Base-by-base conservation (phyloP, 164 flowering plant species). In the Kalanchoe fedtschenkoi region DNA sequence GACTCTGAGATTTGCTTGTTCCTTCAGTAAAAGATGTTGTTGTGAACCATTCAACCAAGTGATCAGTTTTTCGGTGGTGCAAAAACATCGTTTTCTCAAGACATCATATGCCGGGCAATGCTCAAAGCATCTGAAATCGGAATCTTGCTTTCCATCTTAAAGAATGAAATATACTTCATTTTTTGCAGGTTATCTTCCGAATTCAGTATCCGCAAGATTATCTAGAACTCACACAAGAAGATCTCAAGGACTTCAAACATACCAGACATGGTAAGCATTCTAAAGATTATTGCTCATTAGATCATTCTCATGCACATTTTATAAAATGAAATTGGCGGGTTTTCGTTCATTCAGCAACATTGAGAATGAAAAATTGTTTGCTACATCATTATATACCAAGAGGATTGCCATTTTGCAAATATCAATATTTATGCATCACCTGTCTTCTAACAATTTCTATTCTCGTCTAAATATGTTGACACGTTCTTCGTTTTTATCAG, bases 211-310 rank as follows among this genome's bases (percentile, higher is more conserved):
- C 99, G 13, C 69, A 78, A 54, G 89, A 87, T 70, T 82, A 84
- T 78, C 78, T 79, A 72, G 82, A 79, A 51, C 82, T 95, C 65
- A 87, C 95, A 24, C 81, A 71, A 62, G 99, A 95, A 80, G 99
- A 95, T 73, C 83, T 78, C 66, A 89, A 77, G 71, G 99, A 95
- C 61, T 90, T 95, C 68, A 91, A 91, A 72, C 93, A 91, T 59
- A 95, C 95, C 55, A 89, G 97, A 87, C 81, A 84, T 78, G 99
- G 99, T 95, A 83, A 75, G 56, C 32, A 51, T 51, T 51, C n/a
- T 51, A 32, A 4, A 13, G 3, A 51, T 51, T 37, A 47, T 51
- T 24, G 11, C 15, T 51, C 16, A 7, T 26, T 22, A 15, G n/a
- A n/a, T 8, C 26, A 32, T 16, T 51, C 26, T 51, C 17, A 7